Evolutionary conservation across 2,329 filamentous ascomycete genomes (phyloP).

Genomic region (Claviceps citrina): DNA sequence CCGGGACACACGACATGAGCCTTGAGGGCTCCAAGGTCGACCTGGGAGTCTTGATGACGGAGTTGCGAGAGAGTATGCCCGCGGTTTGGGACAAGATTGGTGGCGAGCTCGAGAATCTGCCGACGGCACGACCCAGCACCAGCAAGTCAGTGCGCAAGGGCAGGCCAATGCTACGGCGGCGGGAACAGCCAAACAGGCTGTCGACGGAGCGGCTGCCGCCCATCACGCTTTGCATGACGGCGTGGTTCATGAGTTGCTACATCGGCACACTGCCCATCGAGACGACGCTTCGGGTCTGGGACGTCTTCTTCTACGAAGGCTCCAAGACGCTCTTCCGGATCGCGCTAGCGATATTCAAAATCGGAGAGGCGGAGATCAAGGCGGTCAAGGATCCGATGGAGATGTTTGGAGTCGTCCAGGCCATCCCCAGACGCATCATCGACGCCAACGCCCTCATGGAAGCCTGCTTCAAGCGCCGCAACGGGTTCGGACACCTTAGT

Average conservation of each 20-base stretch:
- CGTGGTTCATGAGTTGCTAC: constrained; percentile 97
- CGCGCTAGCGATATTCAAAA: constrained; percentile 79
- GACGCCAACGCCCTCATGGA: constrained; percentile 75
- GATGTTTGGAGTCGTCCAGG: constrained; percentile 87
- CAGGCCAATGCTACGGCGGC: constrained; percentile 25
- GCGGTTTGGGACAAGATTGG: constrained; percentile 79
- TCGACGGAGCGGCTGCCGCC: constrained; percentile 54
- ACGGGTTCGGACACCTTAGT: constrained; percentile 67
- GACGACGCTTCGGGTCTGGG: constrained; percentile 83
- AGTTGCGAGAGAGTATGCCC: constrained; percentile 69
- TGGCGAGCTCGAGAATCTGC: constrained; percentile 48
- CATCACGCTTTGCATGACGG: constrained; percentile 81
- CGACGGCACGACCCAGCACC: constrained; percentile 22
- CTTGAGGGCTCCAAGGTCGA: constrained; percentile 89
- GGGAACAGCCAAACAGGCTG: constrained; percentile 22
- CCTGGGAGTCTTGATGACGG: constrained; percentile 80
- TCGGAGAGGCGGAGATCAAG: constrained; percentile 67
- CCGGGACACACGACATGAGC: constrained; percentile 79
- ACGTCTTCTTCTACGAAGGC: constrained; percentile 89
- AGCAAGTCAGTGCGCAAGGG: constrained; percentile 21
- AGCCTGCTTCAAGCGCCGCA: constrained; percentile 63
- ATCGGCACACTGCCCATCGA: constrained; percentile 87
- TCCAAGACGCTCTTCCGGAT: constrained; percentile 88
- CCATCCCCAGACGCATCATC: constrained; percentile 62
- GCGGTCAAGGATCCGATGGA: constrained; percentile 78